These are phyloP conservation scores for Filobasidium floriforme DNA, from an alignment of 768 basidiomycete genomes.

Conservation along the genomic window DNA sequence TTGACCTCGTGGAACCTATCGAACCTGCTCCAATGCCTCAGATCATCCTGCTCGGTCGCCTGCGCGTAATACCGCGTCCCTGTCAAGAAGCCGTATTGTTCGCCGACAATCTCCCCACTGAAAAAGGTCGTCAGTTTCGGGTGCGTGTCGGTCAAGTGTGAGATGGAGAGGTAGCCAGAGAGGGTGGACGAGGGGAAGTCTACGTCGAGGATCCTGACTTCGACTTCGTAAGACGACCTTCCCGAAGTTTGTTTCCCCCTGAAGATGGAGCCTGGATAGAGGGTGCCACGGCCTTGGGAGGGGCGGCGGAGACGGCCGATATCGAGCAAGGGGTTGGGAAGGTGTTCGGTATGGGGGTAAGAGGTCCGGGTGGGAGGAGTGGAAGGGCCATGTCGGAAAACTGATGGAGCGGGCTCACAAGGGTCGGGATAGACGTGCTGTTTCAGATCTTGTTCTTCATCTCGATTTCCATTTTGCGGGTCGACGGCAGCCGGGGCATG, in stretches of 20 bases:
- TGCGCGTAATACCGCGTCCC: conserved; percentile 47
- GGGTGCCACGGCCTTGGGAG: conserved; percentile 34
- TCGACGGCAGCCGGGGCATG: too few relatives aligned
- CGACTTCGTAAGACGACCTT: conserved; percentile 87
- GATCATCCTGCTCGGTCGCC: conserved; percentile 80
- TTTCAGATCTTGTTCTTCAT: too few relatives aligned
- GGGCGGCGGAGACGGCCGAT: conserved; percentile 30
- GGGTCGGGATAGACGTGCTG: too few relatives aligned
- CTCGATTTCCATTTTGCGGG: too few relatives aligned
- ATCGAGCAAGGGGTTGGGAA: conserved; percentile 39
- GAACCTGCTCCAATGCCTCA: conserved; percentile 91
- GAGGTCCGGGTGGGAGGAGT: background rate
- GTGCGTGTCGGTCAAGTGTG: conserved; percentile 85
- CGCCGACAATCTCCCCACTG: conserved; percentile 90
- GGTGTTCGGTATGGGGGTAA: background rate
- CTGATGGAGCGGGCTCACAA: too few relatives aligned
- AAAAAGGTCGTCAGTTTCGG: conserved; percentile 95
- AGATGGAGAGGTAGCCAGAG: conserved; percentile 87
- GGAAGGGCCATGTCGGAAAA: too few relatives aligned
- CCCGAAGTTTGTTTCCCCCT: conserved; percentile 90
- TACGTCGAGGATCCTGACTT: conserved; percentile 84
- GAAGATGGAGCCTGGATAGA: conserved; percentile 78
- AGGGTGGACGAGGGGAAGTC: conserved; percentile 77
- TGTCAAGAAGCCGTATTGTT: conserved; percentile 82
- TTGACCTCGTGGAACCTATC: conserved; percentile 78